phyloP scores from a whole-genome alignment of 2,329 filamentous ascomycete species.

The Pestalotiopsis sp. region DNA sequence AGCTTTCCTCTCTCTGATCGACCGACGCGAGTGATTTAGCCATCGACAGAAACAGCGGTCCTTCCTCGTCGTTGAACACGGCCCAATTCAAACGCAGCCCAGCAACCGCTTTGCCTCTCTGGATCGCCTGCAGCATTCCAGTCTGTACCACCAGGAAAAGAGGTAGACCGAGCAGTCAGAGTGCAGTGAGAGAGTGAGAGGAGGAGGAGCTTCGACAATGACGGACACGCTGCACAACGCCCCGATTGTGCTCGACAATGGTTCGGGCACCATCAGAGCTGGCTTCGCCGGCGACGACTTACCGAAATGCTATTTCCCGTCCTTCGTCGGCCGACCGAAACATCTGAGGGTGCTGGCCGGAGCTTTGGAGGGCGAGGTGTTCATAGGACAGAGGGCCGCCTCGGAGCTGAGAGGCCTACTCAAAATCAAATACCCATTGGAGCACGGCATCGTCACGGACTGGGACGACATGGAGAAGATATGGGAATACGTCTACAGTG shows the following conservation, averaged over 20 bases:
- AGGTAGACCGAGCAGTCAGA: background rate
- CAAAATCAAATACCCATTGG: slow-evolving; percentile 93
- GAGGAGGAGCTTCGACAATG: slow-evolving; percentile 38
- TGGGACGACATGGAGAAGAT: slow-evolving; percentile 99
- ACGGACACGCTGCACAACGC: slow-evolving; percentile 83
- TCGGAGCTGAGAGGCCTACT: slow-evolving; percentile 88
- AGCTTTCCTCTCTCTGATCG: background rate
- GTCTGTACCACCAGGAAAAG: background rate
- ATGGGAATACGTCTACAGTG: slow-evolving; percentile 97
- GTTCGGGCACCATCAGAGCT: slow-evolving; percentile 94
- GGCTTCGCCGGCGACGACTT: slow-evolving; percentile 96
- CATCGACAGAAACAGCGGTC: background rate
- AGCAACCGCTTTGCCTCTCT: background rate
- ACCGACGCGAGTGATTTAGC: background rate
- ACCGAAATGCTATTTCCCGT: slow-evolving; percentile 96
- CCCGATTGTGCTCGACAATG: slow-evolving; percentile 98
- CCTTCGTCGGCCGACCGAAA: slow-evolving; percentile 94
- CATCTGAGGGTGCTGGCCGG: slow-evolving; percentile 94
- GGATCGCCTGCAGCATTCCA: background rate
- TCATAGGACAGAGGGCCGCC: slow-evolving; percentile 88
- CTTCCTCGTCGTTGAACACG: background rate
- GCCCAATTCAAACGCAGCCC: background rate
- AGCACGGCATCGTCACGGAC: slow-evolving; percentile 97
- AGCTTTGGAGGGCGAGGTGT: slow-evolving; percentile 93
- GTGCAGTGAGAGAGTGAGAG: background rate